phyloP scores from a whole-genome alignment of 495 filamentous ascomycete genomes.

The Neurospora sp. region DNA sequence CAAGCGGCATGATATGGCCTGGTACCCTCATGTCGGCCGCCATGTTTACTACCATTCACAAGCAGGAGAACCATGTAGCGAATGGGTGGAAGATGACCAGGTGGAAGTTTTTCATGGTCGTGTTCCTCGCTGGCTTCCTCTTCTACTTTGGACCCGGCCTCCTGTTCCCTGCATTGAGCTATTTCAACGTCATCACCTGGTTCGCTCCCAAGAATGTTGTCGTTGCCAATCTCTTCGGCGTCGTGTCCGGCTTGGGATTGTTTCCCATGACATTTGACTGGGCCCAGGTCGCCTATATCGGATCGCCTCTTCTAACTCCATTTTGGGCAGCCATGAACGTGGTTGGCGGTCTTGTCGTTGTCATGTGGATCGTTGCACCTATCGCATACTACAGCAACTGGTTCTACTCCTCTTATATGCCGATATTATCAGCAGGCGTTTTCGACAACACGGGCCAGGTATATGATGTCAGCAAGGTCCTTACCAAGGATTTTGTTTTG shows the following conservation, averaged over 20 bases:
- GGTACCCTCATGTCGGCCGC: conserved; percentile 78
- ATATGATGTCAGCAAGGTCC: conserved; percentile 66
- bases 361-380: conserved; percentile 85
- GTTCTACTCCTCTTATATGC: conserved; percentile 72
- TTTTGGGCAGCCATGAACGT: conserved; percentile 92
- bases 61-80: conserved; percentile 65
- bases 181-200: conserved; percentile 88
- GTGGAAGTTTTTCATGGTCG: conserved; percentile 70
- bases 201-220: conserved; percentile 71
- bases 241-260: conserved; percentile 73
- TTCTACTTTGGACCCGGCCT: conserved; percentile 88
- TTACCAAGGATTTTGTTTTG: conserved; percentile 62
- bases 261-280: conserved; percentile 90
- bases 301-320: conserved; percentile 74
- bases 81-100: conserved; percentile 78
- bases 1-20: conserved; percentile 88
- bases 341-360: conserved; percentile 68
- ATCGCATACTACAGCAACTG: conserved; percentile 71
- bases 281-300: conserved; percentile 86
- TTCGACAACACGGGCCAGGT: conserved; percentile 71
- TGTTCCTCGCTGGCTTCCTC: conserved; percentile 52
- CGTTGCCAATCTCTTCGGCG: conserved; percentile 73
- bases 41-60: conserved; percentile 79
- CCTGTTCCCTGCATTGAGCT: conserved; percentile 75
- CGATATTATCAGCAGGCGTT: conserved; percentile 62